These are phyloP conservation scores for Chrysanthemum makinoi DNA, from an alignment of 129 eudicot species.

Conservation along the genomic window DNA sequence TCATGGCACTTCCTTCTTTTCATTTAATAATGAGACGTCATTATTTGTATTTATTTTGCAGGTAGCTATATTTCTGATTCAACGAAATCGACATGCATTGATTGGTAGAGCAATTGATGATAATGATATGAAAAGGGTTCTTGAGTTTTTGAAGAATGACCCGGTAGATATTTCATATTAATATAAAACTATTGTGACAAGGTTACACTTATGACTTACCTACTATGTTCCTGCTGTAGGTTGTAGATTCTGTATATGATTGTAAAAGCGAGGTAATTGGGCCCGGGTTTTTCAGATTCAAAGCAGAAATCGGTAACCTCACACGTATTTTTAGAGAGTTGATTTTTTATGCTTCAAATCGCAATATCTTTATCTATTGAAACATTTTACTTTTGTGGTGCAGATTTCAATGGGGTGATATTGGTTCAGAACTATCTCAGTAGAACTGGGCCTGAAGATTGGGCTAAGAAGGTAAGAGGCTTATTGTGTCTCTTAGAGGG, in stretches of 20 bases:
- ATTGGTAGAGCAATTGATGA: slow-evolving; percentile 98
- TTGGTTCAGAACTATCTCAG: slow-evolving; percentile 83
- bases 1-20: background rate
- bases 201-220: background rate
- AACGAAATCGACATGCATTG: slow-evolving; percentile 93
- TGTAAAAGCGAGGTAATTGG: slow-evolving; percentile 99
- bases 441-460: slow-evolving; percentile 77
- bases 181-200: slow-evolving; percentile 14
- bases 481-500: background rate
- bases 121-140: slow-evolving; percentile 89
- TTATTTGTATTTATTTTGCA: slow-evolving; percentile 34
- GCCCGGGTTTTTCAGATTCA: slow-evolving; percentile 97
- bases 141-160: slow-evolving; percentile 80
- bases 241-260: slow-evolving; percentile 95
- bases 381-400: slow-evolving; percentile 11
- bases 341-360: background rate
- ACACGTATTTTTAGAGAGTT: background rate
- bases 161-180: slow-evolving; percentile 48
- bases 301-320: slow-evolving; percentile 88
- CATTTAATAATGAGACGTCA: background rate
- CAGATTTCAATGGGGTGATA: slow-evolving; percentile 91
- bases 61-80: slow-evolving; percentile 95
- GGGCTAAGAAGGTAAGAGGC: slow-evolving; percentile 75
- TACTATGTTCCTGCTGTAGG: slow-evolving; percentile 42
- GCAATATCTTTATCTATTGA: background rate